phyloP scores from a whole-genome alignment of 1,284 basidiomycete species.

The Rhodotorula glutinis region DNA sequence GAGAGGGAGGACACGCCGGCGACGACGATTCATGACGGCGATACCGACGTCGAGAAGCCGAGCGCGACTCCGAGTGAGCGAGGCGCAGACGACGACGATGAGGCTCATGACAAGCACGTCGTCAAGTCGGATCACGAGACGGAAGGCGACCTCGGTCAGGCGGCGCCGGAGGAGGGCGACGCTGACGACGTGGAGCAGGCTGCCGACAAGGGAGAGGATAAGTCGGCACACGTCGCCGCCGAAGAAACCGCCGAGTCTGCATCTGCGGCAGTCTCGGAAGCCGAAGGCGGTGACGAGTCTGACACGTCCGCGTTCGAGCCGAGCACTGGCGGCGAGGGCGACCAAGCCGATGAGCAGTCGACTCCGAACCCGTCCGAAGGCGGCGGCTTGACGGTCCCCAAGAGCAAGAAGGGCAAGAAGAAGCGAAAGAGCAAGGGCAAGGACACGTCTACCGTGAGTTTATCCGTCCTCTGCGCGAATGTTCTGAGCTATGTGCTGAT shows the following conservation, averaged over 20 bases:
- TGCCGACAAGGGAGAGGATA: too few species aligned
- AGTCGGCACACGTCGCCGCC: too few species aligned
- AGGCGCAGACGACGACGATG: not conserved
- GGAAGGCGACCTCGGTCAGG: slow-evolving; percentile 1
- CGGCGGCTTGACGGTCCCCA: not conserved
- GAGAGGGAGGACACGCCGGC: not conserved
- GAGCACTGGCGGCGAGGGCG: not conserved
- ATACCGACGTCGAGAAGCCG: not conserved
- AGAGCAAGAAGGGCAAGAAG: slow-evolving; percentile 26
- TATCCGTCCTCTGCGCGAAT: too few species aligned
- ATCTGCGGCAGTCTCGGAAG: too few species aligned
- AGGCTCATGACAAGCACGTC: not conserved
- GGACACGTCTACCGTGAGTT: not conserved
- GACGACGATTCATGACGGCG: not conserved
- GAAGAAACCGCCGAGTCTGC: too few species aligned
- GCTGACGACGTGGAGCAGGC: not conserved
- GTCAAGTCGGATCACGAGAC: not conserved
- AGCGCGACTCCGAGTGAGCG: not conserved
- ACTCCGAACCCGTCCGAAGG: not conserved
- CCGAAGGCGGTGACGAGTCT: too few species aligned
- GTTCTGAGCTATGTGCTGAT: too few species aligned
- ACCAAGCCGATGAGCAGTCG: not conserved
- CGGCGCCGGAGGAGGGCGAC: not conserved
- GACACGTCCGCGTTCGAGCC: not conserved
- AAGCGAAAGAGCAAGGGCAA: slow-evolving; percentile 23